These are phyloP conservation scores for Paecilomyces fulvus DNA, from an alignment of 2,329 filamentous ascomycete species.

Conservation along the genomic window DNA sequence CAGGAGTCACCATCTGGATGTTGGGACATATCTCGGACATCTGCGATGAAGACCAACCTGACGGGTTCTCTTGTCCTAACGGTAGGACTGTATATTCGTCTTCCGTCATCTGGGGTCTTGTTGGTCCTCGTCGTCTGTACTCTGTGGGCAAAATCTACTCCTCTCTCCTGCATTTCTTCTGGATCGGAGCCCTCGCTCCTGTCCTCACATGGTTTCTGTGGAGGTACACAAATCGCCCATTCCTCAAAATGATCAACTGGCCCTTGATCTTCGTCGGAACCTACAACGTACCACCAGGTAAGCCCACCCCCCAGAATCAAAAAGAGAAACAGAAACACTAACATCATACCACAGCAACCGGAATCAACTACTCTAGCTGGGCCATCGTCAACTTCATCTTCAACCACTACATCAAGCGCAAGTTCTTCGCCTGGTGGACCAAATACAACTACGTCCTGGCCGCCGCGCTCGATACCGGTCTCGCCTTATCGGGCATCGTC, in stretches of 20 bases:
- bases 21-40: conserved; percentile 34
- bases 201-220: conserved; percentile 26
- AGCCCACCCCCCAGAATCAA: not conserved
- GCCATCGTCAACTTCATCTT: conserved; percentile 54
- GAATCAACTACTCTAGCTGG: conserved; percentile 29
- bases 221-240: conserved; percentile 18
- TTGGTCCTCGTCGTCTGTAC: conserved; percentile 44
- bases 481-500: conserved; percentile 25
- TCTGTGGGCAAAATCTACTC: conserved; percentile 41
- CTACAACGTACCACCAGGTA: conserved; percentile 18
- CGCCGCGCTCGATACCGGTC: conserved; percentile 30
- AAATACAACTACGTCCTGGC: conserved; percentile 39
- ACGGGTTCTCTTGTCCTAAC: conserved; percentile 43
- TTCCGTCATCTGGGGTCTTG: conserved; percentile 44
- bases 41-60: conserved; percentile 33
- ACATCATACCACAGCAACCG: conserved; percentile 14
- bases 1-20: conserved; percentile 30
- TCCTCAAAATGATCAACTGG: conserved; percentile 28
- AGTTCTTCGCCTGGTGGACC: conserved; percentile 44
- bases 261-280: conserved; percentile 24
- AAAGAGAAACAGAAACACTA: not conserved
- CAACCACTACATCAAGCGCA: conserved; percentile 64
- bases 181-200: conserved; percentile 40
- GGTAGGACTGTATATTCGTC: conserved; percentile 43
- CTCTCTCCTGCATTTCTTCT: conserved; percentile 43